Percentiles rank a stretch among this genome's conserved stretches.
phyloP scores from a whole-genome alignment of 1,284 basidiomycete species.

The Schizopora paradoxa region DNA sequence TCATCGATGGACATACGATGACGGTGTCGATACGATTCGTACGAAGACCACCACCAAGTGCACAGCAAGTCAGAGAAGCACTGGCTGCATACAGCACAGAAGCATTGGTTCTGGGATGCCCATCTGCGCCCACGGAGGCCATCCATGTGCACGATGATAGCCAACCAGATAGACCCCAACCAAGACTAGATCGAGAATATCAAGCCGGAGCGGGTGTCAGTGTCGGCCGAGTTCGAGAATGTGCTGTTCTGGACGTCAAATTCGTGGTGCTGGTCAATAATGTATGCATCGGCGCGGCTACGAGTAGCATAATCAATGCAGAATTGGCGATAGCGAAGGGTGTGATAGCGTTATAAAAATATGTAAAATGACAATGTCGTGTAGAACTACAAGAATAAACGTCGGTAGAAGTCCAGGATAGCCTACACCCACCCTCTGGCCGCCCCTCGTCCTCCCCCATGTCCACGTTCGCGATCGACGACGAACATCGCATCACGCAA shows the following conservation, averaged over 20 bases:
- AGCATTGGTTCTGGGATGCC: conserved; percentile 76
- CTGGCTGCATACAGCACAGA: conserved; percentile 73
- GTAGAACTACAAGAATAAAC: neutral
- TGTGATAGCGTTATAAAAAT: conserved; percentile 31
- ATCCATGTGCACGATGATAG: conserved; percentile 91
- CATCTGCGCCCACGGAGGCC: conserved; percentile 82
- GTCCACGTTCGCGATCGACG: conserved; percentile 69
- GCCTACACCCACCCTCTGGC: conserved; percentile 46
- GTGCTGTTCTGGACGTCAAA: conserved; percentile 91
- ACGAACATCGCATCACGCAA: conserved; percentile 77
- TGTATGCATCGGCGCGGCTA: conserved; percentile 94
- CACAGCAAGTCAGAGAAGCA: conserved; percentile 85
- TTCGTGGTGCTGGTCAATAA: conserved; percentile 95
- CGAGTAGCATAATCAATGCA: conserved; percentile 96
- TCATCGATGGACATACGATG: conserved; percentile 89
- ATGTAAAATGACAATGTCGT: conserved; percentile 5
- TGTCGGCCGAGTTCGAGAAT: conserved; percentile 89
- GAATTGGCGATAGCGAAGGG: conserved; percentile 90
- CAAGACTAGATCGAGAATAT: conserved; percentile 85
- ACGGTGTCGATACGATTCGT: conserved; percentile 87
- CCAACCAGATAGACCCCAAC: conserved; percentile 93
- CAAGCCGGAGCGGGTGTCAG: conserved; percentile 91
- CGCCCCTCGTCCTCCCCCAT: conserved; percentile 72
- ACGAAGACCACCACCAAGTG: conserved; percentile 74
- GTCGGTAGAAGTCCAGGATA: neutral